Base-by-base conservation (phyloP, 495 filamentous ascomycete genomes). In the Penicillium coffeae region DNA sequence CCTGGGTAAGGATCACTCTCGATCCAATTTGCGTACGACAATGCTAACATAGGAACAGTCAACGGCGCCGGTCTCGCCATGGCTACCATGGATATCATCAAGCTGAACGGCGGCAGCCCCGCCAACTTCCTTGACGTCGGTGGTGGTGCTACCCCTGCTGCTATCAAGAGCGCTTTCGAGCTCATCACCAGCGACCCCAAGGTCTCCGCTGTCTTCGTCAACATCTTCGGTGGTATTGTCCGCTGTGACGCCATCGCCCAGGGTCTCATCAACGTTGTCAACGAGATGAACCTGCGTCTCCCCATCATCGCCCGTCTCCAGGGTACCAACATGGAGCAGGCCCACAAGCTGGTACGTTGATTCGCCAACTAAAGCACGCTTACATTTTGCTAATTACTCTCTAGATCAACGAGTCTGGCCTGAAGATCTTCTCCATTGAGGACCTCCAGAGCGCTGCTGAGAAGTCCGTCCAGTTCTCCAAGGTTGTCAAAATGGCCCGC, bases 81-180 rank as follows among this genome's bases (percentile, higher is more conserved):
- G 93, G 93, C 93, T 46, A 98, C 93, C 58, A 98, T 98, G 93
- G 93, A 98, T 72, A 97, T 98, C 74, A 98, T 98, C 81, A 98
- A 98, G 81, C 83, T 98, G 21, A 98, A 98, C 75, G 93, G 93
- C 62, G 93, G 93, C 43, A 78, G 79, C 62, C 93, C 93, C 44
- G 93, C 93, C 49, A 98, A 98, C 80, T 98, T 98, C 86, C 80
- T 98, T 50, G 93, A 98, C 66, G 94, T 97, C 53, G 93, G 93
- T 55, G 93, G 93, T 67, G 93, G 93, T 75, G 93, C 93, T 52
- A 98, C 93, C 46, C 89, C 92, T 10, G 86, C 89, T 58, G 93
- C 93, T 52, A 98, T 98, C 76, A 89, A 92, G 78, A 84, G 89
- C 71, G 93, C 93, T 49, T 98, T 98, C 68, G 89, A 93, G 69